Evolutionary conservation across 78 protist species (phyloP).

Genomic region (Trichosphaerium sp.): DNA sequence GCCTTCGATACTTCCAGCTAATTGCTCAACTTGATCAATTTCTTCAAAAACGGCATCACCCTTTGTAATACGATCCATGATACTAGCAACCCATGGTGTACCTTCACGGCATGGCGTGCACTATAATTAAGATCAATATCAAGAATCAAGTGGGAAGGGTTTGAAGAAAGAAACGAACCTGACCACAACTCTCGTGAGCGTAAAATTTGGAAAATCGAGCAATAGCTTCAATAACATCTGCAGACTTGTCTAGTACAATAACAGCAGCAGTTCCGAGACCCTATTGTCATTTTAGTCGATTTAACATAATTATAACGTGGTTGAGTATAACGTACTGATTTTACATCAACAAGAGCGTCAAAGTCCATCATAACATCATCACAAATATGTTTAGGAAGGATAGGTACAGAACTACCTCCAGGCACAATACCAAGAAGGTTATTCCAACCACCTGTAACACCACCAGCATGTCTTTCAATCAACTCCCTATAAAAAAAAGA

Average conservation of each 20-base stretch:
- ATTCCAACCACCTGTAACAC: conserved; percentile 97
- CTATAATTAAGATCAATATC: conserved; percentile 13
- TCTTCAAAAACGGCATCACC: conserved; percentile 89
- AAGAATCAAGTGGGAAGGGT: neutral
- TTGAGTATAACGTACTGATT: too few relatives aligned
- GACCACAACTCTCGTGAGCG: conserved; percentile 97
- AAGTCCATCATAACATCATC: conserved; percentile 90
- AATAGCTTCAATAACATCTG: conserved; percentile 75
- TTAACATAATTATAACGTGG: too few relatives aligned
- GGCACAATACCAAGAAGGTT: conserved; percentile 88
- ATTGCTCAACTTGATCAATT: conserved; percentile 83
- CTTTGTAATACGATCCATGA: conserved; percentile 71
- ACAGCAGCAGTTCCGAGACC: conserved; percentile 98
- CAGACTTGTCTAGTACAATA: conserved; percentile 87
- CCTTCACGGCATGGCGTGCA: conserved; percentile 99
- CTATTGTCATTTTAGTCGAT: too few relatives aligned
- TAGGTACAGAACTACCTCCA: conserved; percentile 95
- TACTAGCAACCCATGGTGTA: neutral
- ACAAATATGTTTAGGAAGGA: conserved; percentile 77
- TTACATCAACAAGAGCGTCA: conserved; percentile 72
- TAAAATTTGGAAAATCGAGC: conserved; percentile 83
- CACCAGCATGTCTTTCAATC: conserved; percentile 89
- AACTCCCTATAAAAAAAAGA: too few relatives aligned
- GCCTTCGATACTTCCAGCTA: conserved; percentile 85
- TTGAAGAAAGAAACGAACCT: neutral